Conservation (phyloP, 768 basidiomycete genomes). For the Mycena epipterygia region DNA sequence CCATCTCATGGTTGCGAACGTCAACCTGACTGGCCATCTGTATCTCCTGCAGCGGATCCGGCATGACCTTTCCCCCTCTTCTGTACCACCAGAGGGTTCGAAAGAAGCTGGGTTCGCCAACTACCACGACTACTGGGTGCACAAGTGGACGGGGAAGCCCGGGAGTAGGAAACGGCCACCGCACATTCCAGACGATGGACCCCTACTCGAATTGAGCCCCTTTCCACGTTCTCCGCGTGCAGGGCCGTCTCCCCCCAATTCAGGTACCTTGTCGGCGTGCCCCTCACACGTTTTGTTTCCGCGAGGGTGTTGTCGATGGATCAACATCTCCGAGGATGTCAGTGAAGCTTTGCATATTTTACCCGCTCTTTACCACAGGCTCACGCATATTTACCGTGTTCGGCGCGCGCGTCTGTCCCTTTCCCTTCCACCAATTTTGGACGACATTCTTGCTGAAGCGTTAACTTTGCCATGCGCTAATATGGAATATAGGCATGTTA, state of each 20-base stretch:
- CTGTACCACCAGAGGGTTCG: conserved; percentile 65
- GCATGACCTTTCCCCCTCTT: conserved; percentile 75
- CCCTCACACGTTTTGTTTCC: conserved; percentile 50
- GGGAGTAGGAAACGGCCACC: conserved; percentile 47
- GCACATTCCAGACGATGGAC: conserved; percentile 66
- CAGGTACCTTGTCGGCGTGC: conserved; percentile 31
- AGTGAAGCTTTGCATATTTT: conserved; percentile 68
- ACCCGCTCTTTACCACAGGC: conserved; percentile 75
- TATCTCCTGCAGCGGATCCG: conserved; percentile 71
- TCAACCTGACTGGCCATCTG: conserved; percentile 67
- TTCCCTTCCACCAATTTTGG: conserved; percentile 70
- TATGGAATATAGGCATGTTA: conserved; percentile 64
- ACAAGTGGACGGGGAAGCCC: conserved; percentile 66
- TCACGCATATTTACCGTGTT: conserved; percentile 76
- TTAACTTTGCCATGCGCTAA: conserved; percentile 78
- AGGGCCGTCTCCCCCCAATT: conserved; percentile 53
- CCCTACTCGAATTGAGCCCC: conserved; percentile 69
- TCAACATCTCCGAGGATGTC: conserved; percentile 65
- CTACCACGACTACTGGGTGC: conserved; percentile 71
- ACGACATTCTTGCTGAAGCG: conserved; percentile 76
- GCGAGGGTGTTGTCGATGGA: conserved; percentile 64
- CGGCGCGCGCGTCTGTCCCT: conserved; percentile 65
- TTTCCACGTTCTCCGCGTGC: conserved; percentile 55
- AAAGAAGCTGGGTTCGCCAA: conserved; percentile 61
- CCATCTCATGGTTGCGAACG: conserved; percentile 67